Conservation (phyloP, 345 rosid species). For the Citrus hindsii region DNA sequence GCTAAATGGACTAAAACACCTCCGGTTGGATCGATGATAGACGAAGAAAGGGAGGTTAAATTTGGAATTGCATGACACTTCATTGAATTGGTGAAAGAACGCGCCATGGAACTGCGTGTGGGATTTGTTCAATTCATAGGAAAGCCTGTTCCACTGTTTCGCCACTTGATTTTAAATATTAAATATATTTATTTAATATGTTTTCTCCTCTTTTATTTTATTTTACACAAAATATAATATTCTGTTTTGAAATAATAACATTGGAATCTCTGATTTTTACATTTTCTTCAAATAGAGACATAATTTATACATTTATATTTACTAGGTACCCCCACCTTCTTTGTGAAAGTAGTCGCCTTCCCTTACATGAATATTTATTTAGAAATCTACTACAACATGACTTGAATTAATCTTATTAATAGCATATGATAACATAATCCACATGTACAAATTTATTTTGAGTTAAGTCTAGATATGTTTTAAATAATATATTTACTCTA, state of each 20-base stretch:
- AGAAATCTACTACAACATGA: too few species aligned
- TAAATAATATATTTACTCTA: too few species aligned
- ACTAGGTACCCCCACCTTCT: too few species aligned
- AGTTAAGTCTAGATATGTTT: too few species aligned
- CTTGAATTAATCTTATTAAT: too few species aligned
- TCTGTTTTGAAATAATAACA: neutral
- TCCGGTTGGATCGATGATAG: neutral
- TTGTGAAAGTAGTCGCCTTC: too few species aligned
- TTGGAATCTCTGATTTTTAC: neutral
- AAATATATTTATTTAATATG: neutral
- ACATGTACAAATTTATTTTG: too few species aligned
- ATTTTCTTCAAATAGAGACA: neutral
- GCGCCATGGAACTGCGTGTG: constrained; percentile 15
- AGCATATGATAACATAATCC: too few species aligned
- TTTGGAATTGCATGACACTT: neutral
- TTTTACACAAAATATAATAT: neutral
- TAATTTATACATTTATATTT: neutral
- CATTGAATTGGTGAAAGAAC: neutral
- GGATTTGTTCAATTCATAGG: neutral
- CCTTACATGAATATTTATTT: too few species aligned
- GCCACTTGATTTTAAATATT: neutral
- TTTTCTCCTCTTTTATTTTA: neutral
- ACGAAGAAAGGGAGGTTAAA: neutral
- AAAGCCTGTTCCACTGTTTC: constrained; percentile 1
- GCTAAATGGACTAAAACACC: constrained; percentile 10